Conservation (phyloP, 805 yeast genomes). For the Metschnikowia baotianmanensis region DNA sequence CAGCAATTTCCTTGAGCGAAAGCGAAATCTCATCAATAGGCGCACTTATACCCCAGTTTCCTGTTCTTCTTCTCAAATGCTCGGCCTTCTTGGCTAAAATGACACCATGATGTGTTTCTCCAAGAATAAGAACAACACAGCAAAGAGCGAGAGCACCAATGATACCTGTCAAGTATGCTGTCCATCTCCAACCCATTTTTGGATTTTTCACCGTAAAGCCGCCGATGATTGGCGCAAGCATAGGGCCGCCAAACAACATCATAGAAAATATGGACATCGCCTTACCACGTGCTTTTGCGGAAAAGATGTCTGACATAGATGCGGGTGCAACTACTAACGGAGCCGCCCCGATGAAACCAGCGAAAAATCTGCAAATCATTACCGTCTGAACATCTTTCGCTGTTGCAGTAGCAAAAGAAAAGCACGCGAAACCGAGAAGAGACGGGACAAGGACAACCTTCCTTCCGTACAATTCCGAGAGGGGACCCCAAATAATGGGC, state of each 20-base stretch:
- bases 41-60: constrained; percentile 81
- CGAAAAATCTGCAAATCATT: constrained; percentile 24
- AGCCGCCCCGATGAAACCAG: constrained; percentile 26
- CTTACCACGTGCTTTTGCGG: constrained; percentile 20
- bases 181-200: constrained; percentile 82
- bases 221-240: constrained; percentile 39
- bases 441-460: constrained; percentile 57
- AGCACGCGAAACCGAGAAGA: constrained; percentile 52
- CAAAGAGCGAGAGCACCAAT: constrained; percentile 46
- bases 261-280: constrained; percentile 25
- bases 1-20: constrained; percentile 49
- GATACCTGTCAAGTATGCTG: constrained; percentile 67
- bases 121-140: constrained; percentile 42
- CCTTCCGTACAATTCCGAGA: constrained; percentile 78
- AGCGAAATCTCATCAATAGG: constrained; percentile 52
- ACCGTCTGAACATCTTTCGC: constrained; percentile 25
- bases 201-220: constrained; percentile 58
- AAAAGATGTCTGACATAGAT: constrained; percentile 22
- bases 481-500: constrained; percentile 87
- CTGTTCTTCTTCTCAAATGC: constrained; percentile 60
- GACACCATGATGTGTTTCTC: constrained; percentile 73
- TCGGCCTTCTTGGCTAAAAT: constrained; percentile 63
- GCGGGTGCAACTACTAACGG: constrained; percentile 28
- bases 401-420: constrained; percentile 45
- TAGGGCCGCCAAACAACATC: constrained; percentile 35